Conservation (phyloP, 345 rosid species). For the Lagerstroemia speciosa region DNA sequence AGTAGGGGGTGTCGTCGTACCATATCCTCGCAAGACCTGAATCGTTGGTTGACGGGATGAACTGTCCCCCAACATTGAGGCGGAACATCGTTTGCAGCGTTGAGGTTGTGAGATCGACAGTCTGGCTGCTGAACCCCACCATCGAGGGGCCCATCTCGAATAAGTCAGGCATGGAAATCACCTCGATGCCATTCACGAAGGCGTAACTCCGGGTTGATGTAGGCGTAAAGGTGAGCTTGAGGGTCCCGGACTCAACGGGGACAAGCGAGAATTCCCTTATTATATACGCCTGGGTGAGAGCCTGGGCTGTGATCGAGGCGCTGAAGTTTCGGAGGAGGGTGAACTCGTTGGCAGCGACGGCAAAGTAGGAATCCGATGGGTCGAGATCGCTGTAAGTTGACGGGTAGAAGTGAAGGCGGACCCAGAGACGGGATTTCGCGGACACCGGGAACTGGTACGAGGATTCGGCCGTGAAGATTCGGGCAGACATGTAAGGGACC, state of each 20-base stretch:
- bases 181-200: slow-evolving; percentile 56
- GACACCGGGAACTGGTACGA: slow-evolving; percentile 32
- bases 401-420: slow-evolving; percentile 49
- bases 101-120: slow-evolving; percentile 11
- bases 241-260: slow-evolving; percentile 18
- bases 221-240: slow-evolving; percentile 32
- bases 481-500: slow-evolving; percentile 47
- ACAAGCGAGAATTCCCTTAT: slow-evolving; percentile 31
- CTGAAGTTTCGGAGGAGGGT: slow-evolving; percentile 49
- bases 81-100: slow-evolving; percentile 47
- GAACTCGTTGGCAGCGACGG: slow-evolving; percentile 28
- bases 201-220: slow-evolving; percentile 21
- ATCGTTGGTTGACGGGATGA: slow-evolving; percentile 30
- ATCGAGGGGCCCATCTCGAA: slow-evolving; percentile 24
- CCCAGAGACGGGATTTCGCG: slow-evolving; percentile 21
- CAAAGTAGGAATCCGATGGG: slow-evolving; percentile 25
- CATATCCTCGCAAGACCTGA: slow-evolving; percentile 41
- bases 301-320: slow-evolving; percentile 36
- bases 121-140: slow-evolving; percentile 28
- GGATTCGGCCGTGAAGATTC: slow-evolving; percentile 36
- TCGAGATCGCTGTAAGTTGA: slow-evolving; percentile 21
- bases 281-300: slow-evolving; percentile 38
- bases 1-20: slow-evolving; percentile 46
- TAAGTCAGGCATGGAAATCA: slow-evolving; percentile 29
- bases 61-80: slow-evolving; percentile 47